Base-by-base conservation (phyloP, 768 basidiomycete species). In the Dioszegia aurantiaca region DNA sequence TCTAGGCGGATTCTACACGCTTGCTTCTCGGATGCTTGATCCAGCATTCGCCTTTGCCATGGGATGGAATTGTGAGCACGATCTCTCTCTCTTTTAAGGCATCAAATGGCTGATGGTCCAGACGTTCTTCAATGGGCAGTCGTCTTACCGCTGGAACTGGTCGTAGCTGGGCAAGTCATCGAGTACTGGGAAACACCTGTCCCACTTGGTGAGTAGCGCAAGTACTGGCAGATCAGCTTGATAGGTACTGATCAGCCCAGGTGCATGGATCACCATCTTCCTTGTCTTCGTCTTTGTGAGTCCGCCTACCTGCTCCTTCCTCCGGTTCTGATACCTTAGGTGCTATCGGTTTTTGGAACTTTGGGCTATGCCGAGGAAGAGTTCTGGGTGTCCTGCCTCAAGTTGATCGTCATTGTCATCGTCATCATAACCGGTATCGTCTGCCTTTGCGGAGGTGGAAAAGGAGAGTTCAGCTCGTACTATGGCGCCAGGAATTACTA, bases 391-490 rank as follows among this genome's bases (percentile, higher is more conserved):
- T 56, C 46, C 2, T 49, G 44, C 43, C 55, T 61, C 40, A 61
- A 61, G 33, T 53, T 61, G 5, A 14, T 56, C 42, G 64, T 69
- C 27, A 62, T 68, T 52, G 54, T 65, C 31, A 41, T 68, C 14
- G 63, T 63, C 55, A 69, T 69, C 55, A 55, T 69, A 52, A 63
- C 63, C 17, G 82, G 80, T 30, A 81, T 91, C 71, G 80, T 93
- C 30, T 79, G 94, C 61, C 89, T 91, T 72, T 84, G 90, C 40
- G 93, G 93, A 62, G 91, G 90, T 58, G 92, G 89, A 2, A 31
- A 21, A 14, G 55, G 55, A 1, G 43, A 26, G 4, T 51, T 83
- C 65, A 86, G 87, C 68, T 58, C 63, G 12, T 58, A 62, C 4
- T 68, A 70, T 60, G 79, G 78, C 0, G 78, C 78, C 65, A 44